These are phyloP conservation scores for Cystobasidiopsis lactophilus DNA, from an alignment of 768 basidiomycete species.

Conservation along the genomic window DNA sequence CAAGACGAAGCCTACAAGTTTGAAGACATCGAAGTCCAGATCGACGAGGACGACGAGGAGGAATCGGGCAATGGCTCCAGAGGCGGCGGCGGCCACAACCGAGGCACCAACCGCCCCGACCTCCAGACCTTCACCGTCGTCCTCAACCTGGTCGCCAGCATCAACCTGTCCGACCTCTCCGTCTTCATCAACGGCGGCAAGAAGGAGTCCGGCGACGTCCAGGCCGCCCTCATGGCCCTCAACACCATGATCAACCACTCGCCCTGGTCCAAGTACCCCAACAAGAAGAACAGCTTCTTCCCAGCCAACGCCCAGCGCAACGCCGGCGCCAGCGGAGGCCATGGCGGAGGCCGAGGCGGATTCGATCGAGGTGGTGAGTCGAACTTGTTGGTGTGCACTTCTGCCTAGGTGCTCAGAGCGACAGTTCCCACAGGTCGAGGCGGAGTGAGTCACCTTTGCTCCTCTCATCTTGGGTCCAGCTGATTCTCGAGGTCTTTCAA, in stretches of 20 bases:
- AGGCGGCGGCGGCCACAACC: no score
- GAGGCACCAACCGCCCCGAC: no score
- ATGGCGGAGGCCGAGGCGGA: not conserved
- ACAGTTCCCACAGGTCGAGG: no score
- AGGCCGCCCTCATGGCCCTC: conserved; percentile 3
- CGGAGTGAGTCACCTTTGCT: no score
- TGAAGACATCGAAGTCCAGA: not conserved
- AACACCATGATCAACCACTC: conserved; percentile 8
- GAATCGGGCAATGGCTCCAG: not conserved
- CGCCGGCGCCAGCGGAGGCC: no score
- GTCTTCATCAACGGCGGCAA: not conserved
- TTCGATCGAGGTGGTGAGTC: not conserved
- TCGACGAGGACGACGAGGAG: not conserved
- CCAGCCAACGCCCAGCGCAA: conserved; percentile 4
- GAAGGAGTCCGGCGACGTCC: not conserved
- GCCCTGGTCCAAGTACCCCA: conserved; percentile 3
- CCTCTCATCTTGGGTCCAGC: no score
- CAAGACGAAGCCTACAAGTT: not conserved
- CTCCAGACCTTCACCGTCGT: no score
- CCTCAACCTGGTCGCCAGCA: not conserved
- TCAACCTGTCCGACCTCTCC: not conserved
- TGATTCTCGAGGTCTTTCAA: no score
- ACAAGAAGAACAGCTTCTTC: conserved; percentile 9
- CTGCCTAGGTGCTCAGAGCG: no score
- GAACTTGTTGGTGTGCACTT: no score